Conservation (phyloP, 192 early-diverging fungal genomes). For the Coemansia sp. region DNA sequence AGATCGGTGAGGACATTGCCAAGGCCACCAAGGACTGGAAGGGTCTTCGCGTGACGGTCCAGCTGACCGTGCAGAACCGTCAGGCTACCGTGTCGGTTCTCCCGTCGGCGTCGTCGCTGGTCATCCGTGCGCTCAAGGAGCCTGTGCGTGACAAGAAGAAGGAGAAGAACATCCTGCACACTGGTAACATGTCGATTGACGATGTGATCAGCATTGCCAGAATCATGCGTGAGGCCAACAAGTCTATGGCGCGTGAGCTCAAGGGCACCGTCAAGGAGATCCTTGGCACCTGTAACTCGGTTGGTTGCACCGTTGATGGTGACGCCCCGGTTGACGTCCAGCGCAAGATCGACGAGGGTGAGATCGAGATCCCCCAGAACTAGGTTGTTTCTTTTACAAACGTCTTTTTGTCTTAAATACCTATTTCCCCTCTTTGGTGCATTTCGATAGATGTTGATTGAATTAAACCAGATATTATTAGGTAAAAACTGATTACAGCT, state of each 20-base stretch:
- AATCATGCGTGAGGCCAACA: constrained; percentile 80
- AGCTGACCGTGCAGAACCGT: constrained; percentile 99
- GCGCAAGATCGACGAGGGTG: constrained; percentile 82
- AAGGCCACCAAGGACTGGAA: constrained; percentile 99
- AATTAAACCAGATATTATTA: background rate
- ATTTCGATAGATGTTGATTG: background rate
- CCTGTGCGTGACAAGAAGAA: constrained; percentile 97
- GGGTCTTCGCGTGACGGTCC: constrained; percentile 97
- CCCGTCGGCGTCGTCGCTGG: constrained; percentile 92
- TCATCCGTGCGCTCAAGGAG: constrained; percentile 97
- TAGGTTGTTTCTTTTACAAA: constrained; percentile 18
- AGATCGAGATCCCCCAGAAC: constrained; percentile 65
- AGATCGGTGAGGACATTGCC: constrained; percentile 99
- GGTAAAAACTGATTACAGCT: constrained; percentile 5
- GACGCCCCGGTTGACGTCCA: constrained; percentile 85
- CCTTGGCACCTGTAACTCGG: constrained; percentile 7
- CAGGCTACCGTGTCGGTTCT: constrained; percentile 96
- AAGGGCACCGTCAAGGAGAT: constrained; percentile 82
- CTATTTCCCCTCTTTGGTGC: background rate
- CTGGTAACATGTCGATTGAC: constrained; percentile 91
- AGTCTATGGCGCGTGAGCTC: constrained; percentile 93
- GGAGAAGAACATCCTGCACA: constrained; percentile 99
- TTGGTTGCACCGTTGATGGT: constrained; percentile 71
- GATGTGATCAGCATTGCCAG: constrained; percentile 95
- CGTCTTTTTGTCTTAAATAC: background rate